Evolutionary conservation across 164 flowering plant species (phyloP), one percentile per base, ranked within the genome.

Genomic region (Vitis cinerea): DNA sequence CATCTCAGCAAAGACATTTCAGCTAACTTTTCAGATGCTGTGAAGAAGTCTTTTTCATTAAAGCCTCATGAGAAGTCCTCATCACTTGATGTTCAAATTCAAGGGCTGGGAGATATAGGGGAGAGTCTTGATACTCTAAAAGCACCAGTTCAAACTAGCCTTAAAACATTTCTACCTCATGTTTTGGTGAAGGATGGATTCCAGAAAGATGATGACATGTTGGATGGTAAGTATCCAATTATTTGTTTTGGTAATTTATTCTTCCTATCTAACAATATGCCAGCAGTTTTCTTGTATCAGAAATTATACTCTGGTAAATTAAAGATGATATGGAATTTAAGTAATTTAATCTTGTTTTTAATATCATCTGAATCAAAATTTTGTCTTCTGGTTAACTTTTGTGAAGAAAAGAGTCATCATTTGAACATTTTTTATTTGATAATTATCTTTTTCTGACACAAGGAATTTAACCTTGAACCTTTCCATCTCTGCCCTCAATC

Each of bases 1-100:
- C 96, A 91, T 84, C 83, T 91, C 37, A 72, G 71, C 64, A 81
- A 78, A 67, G 83, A 77, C 10, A 62, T 61, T 49, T 71, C 79
- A 55, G 63, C 71, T 51, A 72, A 63, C 29, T 64, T 78, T 75
- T 61, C 77, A 44, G 77, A 75, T 13, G 56, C 74, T 59, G 48
- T 66, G 60, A 63, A 73, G 23, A 69, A 67, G 58, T 17, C 63
- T 60, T 48, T 68, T 16, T 75, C 64, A 2, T 50, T 52, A 64
- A 77, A 78, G 55, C 67, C 74, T 73, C 63, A 58, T 60, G 64
- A 68, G 55, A 69, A 62, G 54, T 57, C 80, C 49, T 63, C 75
- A 63, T 54, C 83, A 60, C 61, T 49, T 49, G 50, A 59, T 67
- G 58, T 17, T 63, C 52, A 58, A 31, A 58, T 66, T 69, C 72